These are phyloP conservation scores for Populus tomentosa DNA, from an alignment of 441 rosid species.

Conservation along the genomic window DNA sequence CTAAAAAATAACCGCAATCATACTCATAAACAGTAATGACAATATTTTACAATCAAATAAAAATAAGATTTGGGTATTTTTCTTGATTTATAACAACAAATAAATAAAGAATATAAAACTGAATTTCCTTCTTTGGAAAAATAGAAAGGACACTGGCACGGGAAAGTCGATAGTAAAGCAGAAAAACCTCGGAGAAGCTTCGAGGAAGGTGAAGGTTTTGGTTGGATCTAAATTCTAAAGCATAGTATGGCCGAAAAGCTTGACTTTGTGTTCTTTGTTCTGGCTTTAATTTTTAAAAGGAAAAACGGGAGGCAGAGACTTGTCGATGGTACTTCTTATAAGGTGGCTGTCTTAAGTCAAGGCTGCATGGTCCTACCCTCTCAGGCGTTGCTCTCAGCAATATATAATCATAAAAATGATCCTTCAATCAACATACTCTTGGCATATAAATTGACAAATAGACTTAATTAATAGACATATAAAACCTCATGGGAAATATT, in stretches of 20 bases:
- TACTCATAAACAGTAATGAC: too few species aligned
- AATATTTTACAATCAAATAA: too few species aligned
- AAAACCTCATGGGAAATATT: background rate
- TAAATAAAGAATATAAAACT: too few species aligned
- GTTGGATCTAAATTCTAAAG: background rate
- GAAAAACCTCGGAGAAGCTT: background rate
- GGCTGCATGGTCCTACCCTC: slow-evolving; percentile 12
- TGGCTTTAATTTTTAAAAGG: background rate
- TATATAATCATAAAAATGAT: background rate
- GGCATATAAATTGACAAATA: background rate
- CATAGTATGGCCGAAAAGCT: background rate
- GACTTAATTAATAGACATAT: background rate
- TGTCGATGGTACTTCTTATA: slow-evolving; percentile 1
- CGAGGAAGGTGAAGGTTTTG: background rate
- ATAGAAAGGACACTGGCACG: too few species aligned
- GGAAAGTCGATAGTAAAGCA: too few species aligned
- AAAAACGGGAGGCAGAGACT: background rate
- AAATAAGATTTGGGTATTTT: too few species aligned
- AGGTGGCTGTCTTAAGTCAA: slow-evolving; percentile 19
- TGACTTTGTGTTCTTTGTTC: slow-evolving; percentile 2
- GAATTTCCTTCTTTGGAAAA: too few species aligned
- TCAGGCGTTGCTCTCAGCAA: background rate
- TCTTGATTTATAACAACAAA: too few species aligned
- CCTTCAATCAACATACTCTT: background rate
- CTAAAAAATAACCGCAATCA: too few species aligned